These are phyloP conservation scores for Claviceps sp. DNA, from an alignment of 2,329 filamentous ascomycete genomes.

Conservation along the genomic window DNA sequence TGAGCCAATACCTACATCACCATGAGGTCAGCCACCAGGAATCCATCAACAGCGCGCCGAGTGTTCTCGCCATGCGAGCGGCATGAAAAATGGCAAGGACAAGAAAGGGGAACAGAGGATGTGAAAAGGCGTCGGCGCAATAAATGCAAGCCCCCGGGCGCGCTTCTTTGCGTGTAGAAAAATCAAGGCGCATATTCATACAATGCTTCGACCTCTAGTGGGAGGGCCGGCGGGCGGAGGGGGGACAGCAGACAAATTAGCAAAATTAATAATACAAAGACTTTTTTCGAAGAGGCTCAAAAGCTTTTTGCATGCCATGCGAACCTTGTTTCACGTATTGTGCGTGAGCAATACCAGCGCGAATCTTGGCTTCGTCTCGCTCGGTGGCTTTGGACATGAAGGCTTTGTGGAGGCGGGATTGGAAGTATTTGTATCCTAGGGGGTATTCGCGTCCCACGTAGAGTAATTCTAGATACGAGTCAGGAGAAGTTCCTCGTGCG, in stretches of 20 bases:
- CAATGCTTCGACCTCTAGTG: constrained; percentile 76
- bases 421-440: constrained; percentile 68
- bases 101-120: not conserved
- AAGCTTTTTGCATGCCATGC: constrained; percentile 1
- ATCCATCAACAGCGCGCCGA: not conserved
- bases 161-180: not conserved
- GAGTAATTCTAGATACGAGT: constrained; percentile 53
- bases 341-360: constrained; percentile 59
- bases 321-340: constrained; percentile 88
- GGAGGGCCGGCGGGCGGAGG: not conserved
- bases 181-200: constrained; percentile 34
- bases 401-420: constrained; percentile 66
- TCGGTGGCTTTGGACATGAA: constrained; percentile 65
- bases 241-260: not conserved
- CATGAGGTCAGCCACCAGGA: constrained; percentile 1
- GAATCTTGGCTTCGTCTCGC: constrained; percentile 61
- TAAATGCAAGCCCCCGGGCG: not conserved
- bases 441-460: constrained; percentile 79
- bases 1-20: constrained; percentile 65
- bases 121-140: no score
- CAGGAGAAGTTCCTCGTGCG: not conserved
- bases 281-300: no score
- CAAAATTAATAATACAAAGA: not conserved
- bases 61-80: no score
- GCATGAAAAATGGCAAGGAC: not conserved